phyloP scores from a whole-genome alignment of 345 rosid genomes.

The Eucalyptus pumila region DNA sequence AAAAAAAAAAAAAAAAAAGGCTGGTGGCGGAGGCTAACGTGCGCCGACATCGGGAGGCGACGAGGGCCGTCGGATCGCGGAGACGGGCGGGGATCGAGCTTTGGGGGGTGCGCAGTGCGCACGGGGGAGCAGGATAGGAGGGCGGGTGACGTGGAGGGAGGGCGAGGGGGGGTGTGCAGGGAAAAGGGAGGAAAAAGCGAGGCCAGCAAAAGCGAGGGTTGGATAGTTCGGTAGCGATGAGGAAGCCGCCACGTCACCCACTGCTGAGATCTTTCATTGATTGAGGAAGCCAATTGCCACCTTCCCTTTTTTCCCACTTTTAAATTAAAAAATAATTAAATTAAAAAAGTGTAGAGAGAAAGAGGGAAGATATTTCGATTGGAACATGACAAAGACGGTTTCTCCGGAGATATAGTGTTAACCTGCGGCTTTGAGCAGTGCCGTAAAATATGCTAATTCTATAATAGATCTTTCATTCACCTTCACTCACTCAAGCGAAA shows the following conservation, averaged over 20 bases:
- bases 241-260: constrained; percentile 1
- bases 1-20: background rate
- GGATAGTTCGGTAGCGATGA: background rate
- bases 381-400: rapidly evolving
- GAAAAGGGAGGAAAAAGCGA: background rate
- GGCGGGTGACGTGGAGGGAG: background rate
- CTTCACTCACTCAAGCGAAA: rapidly evolving
- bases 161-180: background rate
- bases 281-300: background rate
- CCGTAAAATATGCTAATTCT: rapidly evolving
- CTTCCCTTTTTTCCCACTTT: background rate
- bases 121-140: background rate
- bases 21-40: background rate
- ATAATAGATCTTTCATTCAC: rapidly evolving
- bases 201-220: background rate
- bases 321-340: background rate
- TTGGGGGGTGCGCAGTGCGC: background rate
- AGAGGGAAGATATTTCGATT: background rate
- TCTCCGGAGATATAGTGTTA: no score
- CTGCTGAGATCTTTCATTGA: background rate
- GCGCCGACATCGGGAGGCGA: background rate
- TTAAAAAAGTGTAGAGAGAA: rapidly evolving
- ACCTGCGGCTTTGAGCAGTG: rapidly evolving
- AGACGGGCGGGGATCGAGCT: background rate
- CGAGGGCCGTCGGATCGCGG: background rate